phyloP scores from a whole-genome alignment of 441 rosid genomes.

The Bruguiera hainesii region DNA sequence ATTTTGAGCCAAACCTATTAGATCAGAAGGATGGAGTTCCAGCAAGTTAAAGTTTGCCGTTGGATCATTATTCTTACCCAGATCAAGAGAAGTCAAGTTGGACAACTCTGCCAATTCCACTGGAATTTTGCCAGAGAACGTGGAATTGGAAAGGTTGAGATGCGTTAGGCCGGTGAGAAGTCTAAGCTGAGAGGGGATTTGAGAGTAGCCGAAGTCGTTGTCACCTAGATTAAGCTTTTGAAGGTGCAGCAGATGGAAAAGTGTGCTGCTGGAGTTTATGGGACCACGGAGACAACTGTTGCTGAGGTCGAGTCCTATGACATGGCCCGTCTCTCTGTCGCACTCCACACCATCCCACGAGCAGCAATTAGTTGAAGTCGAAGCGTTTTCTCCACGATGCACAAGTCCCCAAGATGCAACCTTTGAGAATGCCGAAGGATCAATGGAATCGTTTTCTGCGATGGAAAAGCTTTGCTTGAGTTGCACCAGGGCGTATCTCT shows the following conservation, averaged over 20 bases:
- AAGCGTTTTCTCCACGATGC: too few relatives aligned
- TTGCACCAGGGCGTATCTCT: constrained; percentile 24
- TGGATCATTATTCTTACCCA: not conserved
- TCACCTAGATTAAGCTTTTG: constrained; percentile 20
- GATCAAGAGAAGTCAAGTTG: constrained; percentile 20
- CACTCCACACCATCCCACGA: constrained; percentile 35
- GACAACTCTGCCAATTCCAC: constrained; percentile 12
- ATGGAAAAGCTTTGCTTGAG: constrained; percentile 30
- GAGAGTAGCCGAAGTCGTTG: constrained; percentile 19
- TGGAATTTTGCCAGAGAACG: constrained; percentile 14
- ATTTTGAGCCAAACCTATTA: not conserved
- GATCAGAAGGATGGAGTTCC: not conserved
- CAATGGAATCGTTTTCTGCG: rapidly evolving
- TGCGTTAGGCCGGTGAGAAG: constrained; percentile 8
- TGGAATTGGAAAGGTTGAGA: constrained; percentile 1
- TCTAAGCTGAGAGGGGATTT: constrained; percentile 1
- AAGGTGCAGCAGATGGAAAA: constrained; percentile 23
- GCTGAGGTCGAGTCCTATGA: constrained; percentile 23
- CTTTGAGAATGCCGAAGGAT: constrained; percentile 12
- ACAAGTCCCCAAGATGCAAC: constrained; percentile 10
- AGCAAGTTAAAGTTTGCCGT: too few relatives aligned
- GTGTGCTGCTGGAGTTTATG: constrained; percentile 23
- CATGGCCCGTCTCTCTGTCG: constrained; percentile 25
- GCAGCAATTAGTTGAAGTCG: constrained; percentile 22
- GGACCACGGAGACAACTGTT: constrained; percentile 25